Conservation (phyloP, 129 eudicot genomes). For the Centella asiatica region DNA sequence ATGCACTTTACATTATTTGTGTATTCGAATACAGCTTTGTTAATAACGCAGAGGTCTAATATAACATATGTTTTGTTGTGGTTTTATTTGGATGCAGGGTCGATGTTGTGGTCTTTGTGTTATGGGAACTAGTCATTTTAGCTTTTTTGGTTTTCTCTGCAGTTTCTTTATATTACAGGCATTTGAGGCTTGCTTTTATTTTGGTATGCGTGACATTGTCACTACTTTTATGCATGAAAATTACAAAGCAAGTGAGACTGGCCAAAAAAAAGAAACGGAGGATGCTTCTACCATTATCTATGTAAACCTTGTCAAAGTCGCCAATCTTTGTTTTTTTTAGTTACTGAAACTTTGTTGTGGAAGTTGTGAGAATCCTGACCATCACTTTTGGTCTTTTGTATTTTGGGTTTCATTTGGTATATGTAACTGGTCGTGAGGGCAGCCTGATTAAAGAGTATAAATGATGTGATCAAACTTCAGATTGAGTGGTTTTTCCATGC, state of each 20-base stretch:
- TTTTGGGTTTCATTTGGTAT: constrained; percentile 22
- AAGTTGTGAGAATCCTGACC: constrained; percentile 42
- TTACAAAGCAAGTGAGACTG: constrained; percentile 76
- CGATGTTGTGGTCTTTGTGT: constrained; percentile 81
- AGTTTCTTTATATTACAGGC: constrained; percentile 75
- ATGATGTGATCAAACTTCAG: constrained; percentile 6
- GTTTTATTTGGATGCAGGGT: constrained; percentile 55
- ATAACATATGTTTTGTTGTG: neutral
- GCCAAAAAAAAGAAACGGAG: constrained; percentile 91
- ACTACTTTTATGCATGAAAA: constrained; percentile 83
- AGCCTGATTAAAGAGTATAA: constrained; percentile 26
- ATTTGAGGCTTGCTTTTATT: constrained; percentile 54
- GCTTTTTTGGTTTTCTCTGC: constrained; percentile 93
- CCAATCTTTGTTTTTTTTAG: constrained; percentile 10
- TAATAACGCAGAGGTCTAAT: neutral
- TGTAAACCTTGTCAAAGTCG: constrained; percentile 32
- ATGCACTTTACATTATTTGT: neutral
- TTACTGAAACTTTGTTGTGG: constrained; percentile 20
- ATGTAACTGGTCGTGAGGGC: constrained; percentile 27
- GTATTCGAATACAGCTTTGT: neutral
- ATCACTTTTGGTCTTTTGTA: constrained; percentile 20
- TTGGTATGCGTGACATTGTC: constrained; percentile 54
- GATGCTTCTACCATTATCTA: constrained; percentile 96
- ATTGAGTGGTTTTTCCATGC: constrained; percentile 10
- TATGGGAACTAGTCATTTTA: constrained; percentile 83